Evolutionary conservation across 352 stramenopile genomes (phyloP).

Genomic region (Phytophthora boehmeriae): DNA sequence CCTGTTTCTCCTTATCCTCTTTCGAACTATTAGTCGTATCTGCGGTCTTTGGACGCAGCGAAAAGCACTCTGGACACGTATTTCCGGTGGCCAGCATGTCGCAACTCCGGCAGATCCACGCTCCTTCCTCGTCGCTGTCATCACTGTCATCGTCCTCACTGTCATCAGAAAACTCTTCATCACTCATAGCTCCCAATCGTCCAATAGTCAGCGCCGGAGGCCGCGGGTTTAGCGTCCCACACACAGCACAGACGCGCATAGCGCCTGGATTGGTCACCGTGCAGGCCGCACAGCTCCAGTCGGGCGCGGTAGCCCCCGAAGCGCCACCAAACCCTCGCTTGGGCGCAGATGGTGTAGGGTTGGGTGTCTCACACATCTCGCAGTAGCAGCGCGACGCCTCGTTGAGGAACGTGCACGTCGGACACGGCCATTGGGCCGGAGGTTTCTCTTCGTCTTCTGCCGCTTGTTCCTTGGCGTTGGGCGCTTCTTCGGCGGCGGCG

Average conservation of each 20-base stretch:
- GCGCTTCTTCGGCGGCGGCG: neutral
- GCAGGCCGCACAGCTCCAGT: constrained; percentile 74
- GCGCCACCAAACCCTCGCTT: constrained; percentile 8
- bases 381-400: constrained; percentile 62
- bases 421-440: constrained; percentile 58
- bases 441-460: constrained; percentile 17
- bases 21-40: constrained; percentile 33
- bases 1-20: constrained; percentile 36
- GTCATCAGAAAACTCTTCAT: constrained; percentile 33
- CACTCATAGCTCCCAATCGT: constrained; percentile 35
- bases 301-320: constrained; percentile 1
- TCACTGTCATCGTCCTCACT: constrained; percentile 31
- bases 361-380: constrained; percentile 77
- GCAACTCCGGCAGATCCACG: constrained; percentile 44
- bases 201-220: constrained; percentile 47
- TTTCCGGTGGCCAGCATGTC: constrained; percentile 24
- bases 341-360: constrained; percentile 40
- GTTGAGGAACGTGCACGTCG: constrained; percentile 77
- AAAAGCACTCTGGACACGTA: constrained; percentile 50
- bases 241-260: constrained; percentile 58
- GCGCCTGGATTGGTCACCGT: constrained; percentile 69
- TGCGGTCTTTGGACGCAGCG: constrained; percentile 25
- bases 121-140: constrained; percentile 23
- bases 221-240: constrained; percentile 72
- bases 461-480: constrained; percentile 3